phyloP scores from a whole-genome alignment of 208 protist genomes.

The Acanthamoeba culbertsoni region DNA sequence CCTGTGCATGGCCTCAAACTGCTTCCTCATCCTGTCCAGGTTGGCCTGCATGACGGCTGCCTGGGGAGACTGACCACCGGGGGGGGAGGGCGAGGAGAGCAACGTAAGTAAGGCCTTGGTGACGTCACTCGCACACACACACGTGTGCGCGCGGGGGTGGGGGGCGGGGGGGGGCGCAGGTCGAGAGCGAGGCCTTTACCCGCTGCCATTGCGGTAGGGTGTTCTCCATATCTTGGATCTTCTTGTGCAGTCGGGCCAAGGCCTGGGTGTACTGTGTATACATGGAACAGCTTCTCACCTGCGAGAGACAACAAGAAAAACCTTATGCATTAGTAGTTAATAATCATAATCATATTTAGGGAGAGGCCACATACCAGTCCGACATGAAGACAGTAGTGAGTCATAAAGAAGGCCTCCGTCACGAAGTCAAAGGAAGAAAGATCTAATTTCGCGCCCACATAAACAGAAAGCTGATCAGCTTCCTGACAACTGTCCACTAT shows the following conservation, averaged over 20 bases:
- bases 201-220: slow-evolving; percentile 37
- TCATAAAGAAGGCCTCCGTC: slow-evolving; percentile 34
- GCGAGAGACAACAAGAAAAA: not conserved
- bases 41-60: not conserved
- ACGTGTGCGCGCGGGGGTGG: not conserved
- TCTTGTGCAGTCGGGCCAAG: not conserved
- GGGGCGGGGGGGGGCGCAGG: too few relatives aligned
- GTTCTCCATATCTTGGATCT: slow-evolving; percentile 3
- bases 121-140: not conserved
- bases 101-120: not conserved
- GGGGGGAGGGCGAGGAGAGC: not conserved
- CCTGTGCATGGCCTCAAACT: not conserved
- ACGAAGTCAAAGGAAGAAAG: slow-evolving; percentile 14
- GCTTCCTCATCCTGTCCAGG: slow-evolving; percentile 5
- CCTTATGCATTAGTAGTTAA: too few relatives aligned
- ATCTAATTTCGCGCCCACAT: not conserved
- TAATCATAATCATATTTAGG: not conserved
- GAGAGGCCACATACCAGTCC: not conserved
- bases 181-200: not conserved
- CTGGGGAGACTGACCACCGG: not conserved
- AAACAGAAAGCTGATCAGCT: too few relatives aligned
- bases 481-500: too few relatives aligned
- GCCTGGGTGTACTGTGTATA: not conserved
- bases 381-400: slow-evolving; percentile 29
- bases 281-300: not conserved